These are phyloP conservation scores for Penicillium paxilli DNA, from an alignment of 495 filamentous ascomycete species.

Conservation along the genomic window DNA sequence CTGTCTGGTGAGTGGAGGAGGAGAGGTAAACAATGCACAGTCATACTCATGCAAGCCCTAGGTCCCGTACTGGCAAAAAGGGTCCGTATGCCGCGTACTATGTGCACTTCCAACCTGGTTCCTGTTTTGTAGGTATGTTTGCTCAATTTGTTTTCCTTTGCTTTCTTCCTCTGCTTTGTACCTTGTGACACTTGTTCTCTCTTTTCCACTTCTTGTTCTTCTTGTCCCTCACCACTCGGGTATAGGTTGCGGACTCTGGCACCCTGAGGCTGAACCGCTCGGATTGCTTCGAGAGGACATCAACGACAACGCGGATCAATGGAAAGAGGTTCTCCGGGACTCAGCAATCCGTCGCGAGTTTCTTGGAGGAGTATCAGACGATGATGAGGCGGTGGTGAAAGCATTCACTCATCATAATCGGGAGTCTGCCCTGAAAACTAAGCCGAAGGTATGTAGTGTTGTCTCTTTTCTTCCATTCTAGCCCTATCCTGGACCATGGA, in stretches of 20 bases:
- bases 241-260: conserved; percentile 76
- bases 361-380: conserved; percentile 53
- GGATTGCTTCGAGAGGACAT: conserved; percentile 69
- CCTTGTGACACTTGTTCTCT: no score
- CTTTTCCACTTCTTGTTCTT: not conserved
- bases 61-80: conserved; percentile 81
- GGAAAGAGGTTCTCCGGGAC: conserved; percentile 64
- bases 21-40: not conserved
- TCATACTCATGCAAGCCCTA: conserved; percentile 30
- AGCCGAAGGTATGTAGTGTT: conserved; percentile 70
- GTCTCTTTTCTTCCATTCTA: not conserved
- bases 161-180: conserved; percentile 1
- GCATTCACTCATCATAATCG: conserved; percentile 68
- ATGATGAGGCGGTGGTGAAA: conserved; percentile 60
- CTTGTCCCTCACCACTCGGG: conserved; percentile 18
- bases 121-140: conserved; percentile 62
- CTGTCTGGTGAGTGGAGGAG: not conserved
- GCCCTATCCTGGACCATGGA: not conserved
- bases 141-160: conserved; percentile 1
- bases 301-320: conserved; percentile 63
- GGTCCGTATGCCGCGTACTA: conserved; percentile 87
- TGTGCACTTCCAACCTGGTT: conserved; percentile 60
- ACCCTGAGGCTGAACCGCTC: conserved; percentile 63
- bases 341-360: conserved; percentile 60
- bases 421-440: conserved; percentile 76